Base-by-base conservation (phyloP, 352 stramenopile genomes). In the Phytophthora melonis region DNA sequence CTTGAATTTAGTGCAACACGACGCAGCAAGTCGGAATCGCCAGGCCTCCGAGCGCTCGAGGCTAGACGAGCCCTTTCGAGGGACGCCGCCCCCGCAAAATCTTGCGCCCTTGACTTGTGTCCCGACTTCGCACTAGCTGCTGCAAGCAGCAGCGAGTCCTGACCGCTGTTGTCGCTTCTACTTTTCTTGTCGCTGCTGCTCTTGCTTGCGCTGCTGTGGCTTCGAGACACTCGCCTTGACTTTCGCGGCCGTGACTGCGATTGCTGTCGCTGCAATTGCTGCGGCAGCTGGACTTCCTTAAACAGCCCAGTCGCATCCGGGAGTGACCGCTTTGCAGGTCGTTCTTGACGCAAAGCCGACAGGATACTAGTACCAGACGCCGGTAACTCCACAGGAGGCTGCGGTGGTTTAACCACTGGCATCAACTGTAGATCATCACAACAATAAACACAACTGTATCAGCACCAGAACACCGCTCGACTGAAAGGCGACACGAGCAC, bases 311-410 rank as follows among this genome's bases (percentile, higher is more conserved):
- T 76, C 5, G 68, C 52, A 64, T 82, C 74, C 5, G 65, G 69
- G 21, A 75, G 78, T 56, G 67, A 52, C 18, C 81, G 78, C 68
- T 92, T 92, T 21, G 63, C 34, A 18, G 81, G 74, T 23, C 82
- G 79, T 63, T 93, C 88, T 59, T 93, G 76, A 9, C 76, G 80
- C 18, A 95, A 66, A 3, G 87, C 87, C 19, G 85, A 89, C 45
- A 95, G 62, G 68, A 93, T 92, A 69, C 86, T 49, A 49, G 52
- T 27, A 60, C 32, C 27, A 55, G 32, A 30, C 43, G 67, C 55
- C 16, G 63, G 18, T 16, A 60, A 10, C 1, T 69, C 41, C 19
- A n/a, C 13, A 53, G 53, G 47, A 60, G 57, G 39, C 10, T 63
- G 45, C 47, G 36, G 52, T 52, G 56, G 64, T 56, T 78, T 84